Conservation (phyloP, 164 flowering plant genomes). For the Umbilicus rupestris region DNA sequence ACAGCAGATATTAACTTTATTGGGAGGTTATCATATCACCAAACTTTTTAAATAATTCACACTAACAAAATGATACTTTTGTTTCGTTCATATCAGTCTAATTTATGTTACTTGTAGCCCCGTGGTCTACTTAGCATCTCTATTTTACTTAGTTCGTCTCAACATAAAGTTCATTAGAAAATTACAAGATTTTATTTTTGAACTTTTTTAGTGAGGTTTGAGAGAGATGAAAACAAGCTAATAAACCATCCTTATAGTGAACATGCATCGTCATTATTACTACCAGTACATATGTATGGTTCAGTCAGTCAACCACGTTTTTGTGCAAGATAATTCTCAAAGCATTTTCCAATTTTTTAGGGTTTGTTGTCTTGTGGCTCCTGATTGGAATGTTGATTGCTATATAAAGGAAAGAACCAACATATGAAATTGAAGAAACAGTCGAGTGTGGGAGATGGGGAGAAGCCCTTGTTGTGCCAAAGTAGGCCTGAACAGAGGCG, state of each 20-base stretch:
- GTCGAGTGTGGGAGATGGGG: constrained; percentile 15
- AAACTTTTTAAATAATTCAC: too few relatives aligned
- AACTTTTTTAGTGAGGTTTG: too few relatives aligned
- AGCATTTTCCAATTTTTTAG: neutral
- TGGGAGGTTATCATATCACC: neutral
- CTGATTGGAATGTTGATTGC: neutral
- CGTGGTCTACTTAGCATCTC: too few relatives aligned
- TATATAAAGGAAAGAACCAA: neutral
- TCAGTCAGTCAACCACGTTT: constrained; percentile 2
- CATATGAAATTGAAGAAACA: neutral
- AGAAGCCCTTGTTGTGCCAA: constrained; percentile 28
- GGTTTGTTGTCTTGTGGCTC: neutral
- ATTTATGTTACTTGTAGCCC: too few relatives aligned
- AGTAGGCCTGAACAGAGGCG: constrained; percentile 27
- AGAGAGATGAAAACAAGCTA: too few relatives aligned
- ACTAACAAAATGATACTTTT: too few relatives aligned
- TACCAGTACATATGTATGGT: neutral
- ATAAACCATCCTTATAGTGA: too few relatives aligned
- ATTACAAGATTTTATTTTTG: too few relatives aligned
- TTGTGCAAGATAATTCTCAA: neutral
- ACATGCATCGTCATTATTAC: neutral
- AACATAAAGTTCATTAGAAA: too few relatives aligned
- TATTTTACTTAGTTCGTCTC: too few relatives aligned
- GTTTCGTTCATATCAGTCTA: too few relatives aligned
- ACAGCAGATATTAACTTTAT: neutral